A percentile compares a stretch with the other conserved stretches of the same genome.
Evolutionary conservation across 2,329 filamentous ascomycete species (phyloP).

Genomic region (Apiospora kogelbergensis): DNA sequence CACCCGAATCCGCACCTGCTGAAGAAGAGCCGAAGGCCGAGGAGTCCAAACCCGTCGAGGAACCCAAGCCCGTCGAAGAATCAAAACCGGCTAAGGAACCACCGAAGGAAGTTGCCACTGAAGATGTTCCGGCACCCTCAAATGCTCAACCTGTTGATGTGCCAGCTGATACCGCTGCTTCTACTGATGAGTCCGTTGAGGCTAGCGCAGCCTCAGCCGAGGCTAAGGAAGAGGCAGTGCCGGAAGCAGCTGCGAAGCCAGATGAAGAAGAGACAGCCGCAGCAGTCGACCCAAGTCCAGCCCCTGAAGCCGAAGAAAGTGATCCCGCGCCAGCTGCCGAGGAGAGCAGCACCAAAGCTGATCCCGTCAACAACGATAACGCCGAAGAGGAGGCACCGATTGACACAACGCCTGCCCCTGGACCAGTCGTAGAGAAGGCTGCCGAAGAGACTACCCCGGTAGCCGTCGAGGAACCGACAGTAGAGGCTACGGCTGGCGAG

Average conservation of each 20-base stretch:
- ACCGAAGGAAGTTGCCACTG: conserved; percentile 5
- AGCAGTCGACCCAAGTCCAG: not conserved
- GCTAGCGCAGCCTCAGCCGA: not conserved
- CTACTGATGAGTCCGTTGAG: not conserved
- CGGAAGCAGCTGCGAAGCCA: not conserved
- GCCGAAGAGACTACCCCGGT: conserved; percentile 1
- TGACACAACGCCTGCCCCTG: conserved; percentile 4
- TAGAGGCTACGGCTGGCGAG: conserved; percentile 12
- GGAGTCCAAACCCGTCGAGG: not conserved
- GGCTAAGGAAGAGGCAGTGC: not conserved
- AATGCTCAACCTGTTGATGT: not conserved
- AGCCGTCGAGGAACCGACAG: conserved; percentile 10
- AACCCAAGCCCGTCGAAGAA: not conserved
- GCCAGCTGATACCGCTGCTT: not conserved
- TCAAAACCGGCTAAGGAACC: not conserved
- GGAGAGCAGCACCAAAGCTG: not conserved
- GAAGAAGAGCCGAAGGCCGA: not conserved
- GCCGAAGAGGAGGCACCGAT: conserved; percentile 2
- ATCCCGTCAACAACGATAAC: not conserved
- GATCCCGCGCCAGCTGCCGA: not conserved
- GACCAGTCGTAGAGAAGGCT: not conserved
- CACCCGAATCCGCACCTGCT: conserved; percentile 17
- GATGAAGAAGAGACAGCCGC: not conserved
- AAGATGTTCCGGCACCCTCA: conserved; percentile 6
- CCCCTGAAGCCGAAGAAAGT: not conserved